Percentiles rank a stretch among this genome's conserved stretches.
Conservation (phyloP, 805 yeast species). For the Candida vartiovaarae region DNA sequence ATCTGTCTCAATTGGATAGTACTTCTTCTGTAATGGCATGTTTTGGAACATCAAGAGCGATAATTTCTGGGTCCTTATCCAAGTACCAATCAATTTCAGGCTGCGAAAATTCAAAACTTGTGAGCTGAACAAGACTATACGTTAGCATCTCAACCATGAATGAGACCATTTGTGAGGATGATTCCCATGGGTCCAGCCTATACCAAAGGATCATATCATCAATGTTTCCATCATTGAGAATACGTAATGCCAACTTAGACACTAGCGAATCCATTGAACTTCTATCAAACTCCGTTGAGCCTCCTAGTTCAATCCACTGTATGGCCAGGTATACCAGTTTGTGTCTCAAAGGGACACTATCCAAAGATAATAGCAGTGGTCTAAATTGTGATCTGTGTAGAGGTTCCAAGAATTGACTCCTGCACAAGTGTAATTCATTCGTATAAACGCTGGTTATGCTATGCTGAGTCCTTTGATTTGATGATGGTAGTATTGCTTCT, state of each 20-base stretch:
- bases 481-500: conserved; percentile 9
- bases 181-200: conserved; percentile 5
- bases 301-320: conserved; percentile 5
- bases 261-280: not conserved
- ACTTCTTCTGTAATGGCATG: conserved; percentile 4
- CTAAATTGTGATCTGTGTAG: not conserved
- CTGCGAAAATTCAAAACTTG: conserved; percentile 9
- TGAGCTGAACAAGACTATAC: conserved; percentile 11
- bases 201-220: conserved; percentile 14
- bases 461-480: not conserved
- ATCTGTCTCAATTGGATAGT: conserved; percentile 3
- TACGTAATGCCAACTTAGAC: not conserved
- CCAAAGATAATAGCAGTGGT: not conserved
- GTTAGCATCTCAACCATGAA: conserved; percentile 5
- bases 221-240: conserved; percentile 4
- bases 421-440: conserved; percentile 14
- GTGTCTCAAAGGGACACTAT: conserved; percentile 7
- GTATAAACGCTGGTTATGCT: conserved; percentile 6
- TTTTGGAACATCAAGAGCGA: conserved; percentile 11
- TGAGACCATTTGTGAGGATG: conserved; percentile 1
- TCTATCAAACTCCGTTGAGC: not conserved
- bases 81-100: conserved; percentile 7
- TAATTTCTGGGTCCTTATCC: conserved; percentile 1
- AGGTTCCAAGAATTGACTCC: conserved; percentile 2
- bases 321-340: conserved; percentile 3